Percentiles rank a stretch among this genome's conserved stretches.
phyloP scores from a whole-genome alignment of 176 grass and related monocot genomes.

The Ananas comosus region DNA sequence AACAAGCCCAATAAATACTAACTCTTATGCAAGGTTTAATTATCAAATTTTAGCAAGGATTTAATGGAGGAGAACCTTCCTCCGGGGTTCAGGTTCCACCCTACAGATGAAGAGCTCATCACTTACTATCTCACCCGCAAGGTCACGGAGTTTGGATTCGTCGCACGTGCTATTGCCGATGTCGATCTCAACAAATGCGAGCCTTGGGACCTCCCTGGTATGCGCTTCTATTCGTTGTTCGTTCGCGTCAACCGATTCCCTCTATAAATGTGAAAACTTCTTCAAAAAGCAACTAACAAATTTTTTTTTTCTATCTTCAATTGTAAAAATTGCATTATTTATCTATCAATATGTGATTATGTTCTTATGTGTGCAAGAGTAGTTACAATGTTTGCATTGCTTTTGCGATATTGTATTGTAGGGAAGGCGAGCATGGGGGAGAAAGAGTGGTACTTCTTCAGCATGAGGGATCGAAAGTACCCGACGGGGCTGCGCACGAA shows the following conservation, averaged over 20 bases:
- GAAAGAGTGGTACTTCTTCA: constrained; percentile 34
- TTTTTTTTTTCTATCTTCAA: too few relatives aligned
- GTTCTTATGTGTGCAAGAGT: too few relatives aligned
- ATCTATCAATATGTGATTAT: too few relatives aligned
- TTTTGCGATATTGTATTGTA: neutral
- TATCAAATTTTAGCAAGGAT: neutral
- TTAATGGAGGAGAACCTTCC: constrained; percentile 40
- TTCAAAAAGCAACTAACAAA: too few relatives aligned
- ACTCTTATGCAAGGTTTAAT: neutral
- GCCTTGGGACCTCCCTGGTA: constrained; percentile 48
- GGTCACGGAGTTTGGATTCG: constrained; percentile 31
- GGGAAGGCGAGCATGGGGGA: constrained; percentile 21
- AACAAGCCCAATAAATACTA: neutral
- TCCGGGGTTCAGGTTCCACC: constrained; percentile 46
- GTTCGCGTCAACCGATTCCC: too few relatives aligned
- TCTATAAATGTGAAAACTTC: neutral
- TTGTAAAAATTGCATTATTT: too few relatives aligned
- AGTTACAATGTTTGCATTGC: too few relatives aligned
- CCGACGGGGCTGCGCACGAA: constrained; percentile 20
- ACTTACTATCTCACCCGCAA: constrained; percentile 35
- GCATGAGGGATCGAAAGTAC: constrained; percentile 23
- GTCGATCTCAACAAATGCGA: constrained; percentile 48
- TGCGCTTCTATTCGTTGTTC: neutral
- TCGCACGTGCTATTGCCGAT: constrained; percentile 27
- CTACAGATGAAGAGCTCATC: constrained; percentile 44